Percentiles rank a stretch among this genome's conserved stretches.
Evolutionary conservation across 306 rosid genomes (phyloP).

Genomic region (Citrullus colocynthis): DNA sequence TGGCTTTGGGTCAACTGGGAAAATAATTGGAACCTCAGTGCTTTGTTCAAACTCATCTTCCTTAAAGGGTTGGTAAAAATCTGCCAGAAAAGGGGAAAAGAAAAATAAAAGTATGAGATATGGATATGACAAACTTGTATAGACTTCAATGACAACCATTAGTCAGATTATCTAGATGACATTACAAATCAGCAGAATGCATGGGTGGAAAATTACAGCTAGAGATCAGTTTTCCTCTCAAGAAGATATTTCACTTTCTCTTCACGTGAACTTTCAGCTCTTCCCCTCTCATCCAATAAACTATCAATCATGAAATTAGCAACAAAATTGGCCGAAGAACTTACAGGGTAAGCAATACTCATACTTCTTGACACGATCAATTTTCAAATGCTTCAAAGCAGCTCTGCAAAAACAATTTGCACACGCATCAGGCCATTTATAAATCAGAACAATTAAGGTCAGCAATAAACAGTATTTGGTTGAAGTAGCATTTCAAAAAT

Average conservation of each 20-base stretch:
- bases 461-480: not conserved
- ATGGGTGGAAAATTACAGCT: not conserved
- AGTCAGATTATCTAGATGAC: not conserved
- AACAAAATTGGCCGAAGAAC: slow-evolving; percentile 10
- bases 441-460: not conserved
- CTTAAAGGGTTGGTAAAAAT: slow-evolving; percentile 75
- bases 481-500: no score
- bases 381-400: slow-evolving; percentile 74
- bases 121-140: not conserved
- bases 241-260: not conserved
- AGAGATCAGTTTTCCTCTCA: not conserved
- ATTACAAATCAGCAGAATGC: not conserved
- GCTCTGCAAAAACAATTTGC: slow-evolving; percentile 28
- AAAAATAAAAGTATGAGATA: not conserved
- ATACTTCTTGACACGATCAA: slow-evolving; percentile 68
- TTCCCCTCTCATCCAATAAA: not conserved
- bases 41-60: slow-evolving; percentile 80
- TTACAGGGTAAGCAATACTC: slow-evolving; percentile 88
- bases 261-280: not conserved
- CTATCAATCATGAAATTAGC: not conserved
- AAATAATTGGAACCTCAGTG: slow-evolving; percentile 72
- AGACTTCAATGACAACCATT: not conserved
- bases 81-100: slow-evolving; percentile 18
- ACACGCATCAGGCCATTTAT: not conserved
- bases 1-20: slow-evolving; percentile 61